A percentile compares a stretch with the other conserved stretches of the same genome.
These are phyloP conservation scores for Erigeron canadensis DNA, from an alignment of 129 eudicot genomes.

Conservation along the genomic window DNA sequence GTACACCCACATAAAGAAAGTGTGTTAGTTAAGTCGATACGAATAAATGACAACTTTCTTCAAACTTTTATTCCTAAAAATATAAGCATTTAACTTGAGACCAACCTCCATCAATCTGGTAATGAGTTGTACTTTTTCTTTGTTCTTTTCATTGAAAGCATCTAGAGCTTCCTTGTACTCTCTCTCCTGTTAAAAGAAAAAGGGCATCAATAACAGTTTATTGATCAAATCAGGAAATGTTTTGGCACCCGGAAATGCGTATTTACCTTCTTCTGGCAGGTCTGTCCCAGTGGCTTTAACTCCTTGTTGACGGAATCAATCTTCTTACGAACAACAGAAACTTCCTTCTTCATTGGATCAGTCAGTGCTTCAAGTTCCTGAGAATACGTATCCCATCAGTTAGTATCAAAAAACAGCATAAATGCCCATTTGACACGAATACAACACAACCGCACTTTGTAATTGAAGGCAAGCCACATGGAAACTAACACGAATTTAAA, in stretches of 20 bases:
- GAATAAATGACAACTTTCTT: not conserved
- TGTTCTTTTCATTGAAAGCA: slow-evolving; percentile 95
- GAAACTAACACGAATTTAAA: slow-evolving; percentile 12
- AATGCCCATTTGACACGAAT: slow-evolving; percentile 12
- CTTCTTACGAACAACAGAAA: slow-evolving; percentile 77
- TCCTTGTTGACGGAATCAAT: slow-evolving; percentile 84
- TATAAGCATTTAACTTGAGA: slow-evolving; percentile 27
- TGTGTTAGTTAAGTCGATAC: slow-evolving; percentile 27
- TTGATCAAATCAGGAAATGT: not conserved
- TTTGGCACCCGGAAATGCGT: not conserved
- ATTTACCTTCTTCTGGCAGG: slow-evolving; percentile 89
- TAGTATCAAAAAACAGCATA: not conserved
- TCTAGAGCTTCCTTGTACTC: slow-evolving; percentile 96
- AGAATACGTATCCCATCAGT: not conserved
- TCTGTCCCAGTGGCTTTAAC: slow-evolving; percentile 79
- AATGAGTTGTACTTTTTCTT: slow-evolving; percentile 89
- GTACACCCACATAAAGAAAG: slow-evolving; percentile 25
- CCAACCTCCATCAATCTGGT: slow-evolving; percentile 94
- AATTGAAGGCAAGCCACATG: slow-evolving; percentile 26
- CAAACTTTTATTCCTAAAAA: not conserved
- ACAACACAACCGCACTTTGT: slow-evolving; percentile 10
- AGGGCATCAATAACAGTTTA: slow-evolving; percentile 19
- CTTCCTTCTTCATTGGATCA: slow-evolving; percentile 96
- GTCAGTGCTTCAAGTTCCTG: slow-evolving; percentile 89
- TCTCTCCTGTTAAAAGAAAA: slow-evolving; percentile 54